Conservation (phyloP, 345 rosid species). For the Corchorus capsularis region DNA sequence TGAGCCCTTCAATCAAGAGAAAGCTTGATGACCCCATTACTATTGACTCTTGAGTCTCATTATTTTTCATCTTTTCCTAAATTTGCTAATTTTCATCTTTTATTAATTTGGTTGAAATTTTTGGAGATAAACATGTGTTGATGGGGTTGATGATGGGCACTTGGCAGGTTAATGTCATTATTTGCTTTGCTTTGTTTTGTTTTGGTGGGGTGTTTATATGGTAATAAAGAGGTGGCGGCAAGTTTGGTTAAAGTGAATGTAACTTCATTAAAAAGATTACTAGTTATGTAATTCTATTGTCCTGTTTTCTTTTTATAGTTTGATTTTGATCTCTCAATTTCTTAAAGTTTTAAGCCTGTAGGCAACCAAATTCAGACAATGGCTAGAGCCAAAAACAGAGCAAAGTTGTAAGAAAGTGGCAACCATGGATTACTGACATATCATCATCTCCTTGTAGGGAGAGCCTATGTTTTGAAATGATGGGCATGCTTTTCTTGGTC, state of each 20-base stretch:
- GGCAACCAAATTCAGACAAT: slow-evolving; percentile 1
- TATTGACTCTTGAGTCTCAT: slow-evolving; percentile 1
- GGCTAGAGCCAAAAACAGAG: background rate
- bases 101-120: background rate
- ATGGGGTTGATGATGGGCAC: background rate
- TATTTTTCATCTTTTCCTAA: slow-evolving; percentile 5
- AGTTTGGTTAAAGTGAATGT: background rate
- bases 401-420: background rate
- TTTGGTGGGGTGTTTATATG: background rate
- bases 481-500: background rate
- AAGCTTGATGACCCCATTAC: slow-evolving; percentile 22
- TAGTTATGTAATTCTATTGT: background rate
- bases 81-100: background rate
- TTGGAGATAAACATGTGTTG: background rate
- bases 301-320: background rate
- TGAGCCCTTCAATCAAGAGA: slow-evolving; percentile 25
- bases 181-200: background rate
- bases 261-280: background rate
- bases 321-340: slow-evolving; percentile 6
- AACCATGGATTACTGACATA: background rate
- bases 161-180: background rate
- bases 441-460: background rate
- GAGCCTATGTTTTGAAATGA: background rate
- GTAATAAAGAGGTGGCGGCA: background rate
- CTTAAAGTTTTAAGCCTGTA: background rate